Percentiles rank a stretch among this genome's conserved stretches.
Evolutionary conservation across 345 rosid genomes (phyloP).

Genomic region (Rhodamnia rubescens): DNA sequence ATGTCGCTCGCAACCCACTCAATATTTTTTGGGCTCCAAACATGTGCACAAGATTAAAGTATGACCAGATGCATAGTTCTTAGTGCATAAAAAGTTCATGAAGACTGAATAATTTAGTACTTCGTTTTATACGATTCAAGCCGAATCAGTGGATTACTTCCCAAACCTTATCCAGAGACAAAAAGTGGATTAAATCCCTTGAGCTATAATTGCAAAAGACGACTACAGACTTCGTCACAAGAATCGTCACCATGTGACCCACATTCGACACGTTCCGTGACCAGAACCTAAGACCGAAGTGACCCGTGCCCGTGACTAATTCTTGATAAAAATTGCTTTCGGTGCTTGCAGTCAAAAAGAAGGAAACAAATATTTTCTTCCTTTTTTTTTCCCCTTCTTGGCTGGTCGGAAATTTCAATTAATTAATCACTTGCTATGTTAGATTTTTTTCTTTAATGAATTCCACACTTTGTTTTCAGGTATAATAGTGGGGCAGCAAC

Average conservation of each 20-base stretch:
- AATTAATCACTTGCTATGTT: not conserved
- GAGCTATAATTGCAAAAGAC: not conserved
- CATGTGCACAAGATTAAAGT: not conserved
- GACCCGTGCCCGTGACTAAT: not conserved
- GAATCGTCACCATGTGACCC: not conserved
- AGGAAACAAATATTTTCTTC: not conserved
- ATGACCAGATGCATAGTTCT: not conserved
- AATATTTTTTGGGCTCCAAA: not conserved
- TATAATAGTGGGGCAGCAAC: not conserved
- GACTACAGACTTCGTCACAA: not conserved
- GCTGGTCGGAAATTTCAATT: not conserved
- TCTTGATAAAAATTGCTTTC: not conserved
- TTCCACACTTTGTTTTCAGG: not conserved
- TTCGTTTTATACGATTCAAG: not conserved
- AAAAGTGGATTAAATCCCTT: not conserved
- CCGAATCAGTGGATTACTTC: not conserved
- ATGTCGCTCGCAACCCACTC: fast-evolving
- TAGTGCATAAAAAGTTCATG: not conserved
- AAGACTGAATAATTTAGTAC: not conserved
- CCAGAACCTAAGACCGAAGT: not conserved
- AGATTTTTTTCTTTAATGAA: not conserved
- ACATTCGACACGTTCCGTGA: not conserved
- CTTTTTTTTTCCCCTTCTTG: not conserved
- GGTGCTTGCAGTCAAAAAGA: not conserved
- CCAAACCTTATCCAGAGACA: not conserved